phyloP scores from a whole-genome alignment of 1,284 basidiomycete genomes.

The Fomitopsis palustris region DNA sequence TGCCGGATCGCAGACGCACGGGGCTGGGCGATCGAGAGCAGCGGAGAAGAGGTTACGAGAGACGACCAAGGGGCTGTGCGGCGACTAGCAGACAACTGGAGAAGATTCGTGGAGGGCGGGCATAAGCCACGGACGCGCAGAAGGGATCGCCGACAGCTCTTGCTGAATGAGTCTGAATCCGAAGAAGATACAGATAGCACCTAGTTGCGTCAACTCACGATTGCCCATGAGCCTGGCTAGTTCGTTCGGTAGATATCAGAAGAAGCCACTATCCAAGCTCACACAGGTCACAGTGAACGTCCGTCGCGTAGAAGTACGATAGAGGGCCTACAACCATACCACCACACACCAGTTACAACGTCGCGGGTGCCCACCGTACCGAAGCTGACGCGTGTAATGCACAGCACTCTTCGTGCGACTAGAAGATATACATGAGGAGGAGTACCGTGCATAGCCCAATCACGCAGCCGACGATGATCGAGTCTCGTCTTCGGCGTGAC shows the following conservation, averaged over 20 bases:
- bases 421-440: conserved; percentile 71
- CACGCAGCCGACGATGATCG: conserved; percentile 84
- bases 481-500: conserved; percentile 84
- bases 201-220: background rate
- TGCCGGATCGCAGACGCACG: conserved; percentile 56
- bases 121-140: conserved; percentile 26
- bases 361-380: background rate
- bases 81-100: conserved; percentile 66
- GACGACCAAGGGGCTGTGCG: conserved; percentile 53
- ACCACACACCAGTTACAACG: background rate
- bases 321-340: background rate
- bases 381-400: background rate
- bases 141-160: background rate
- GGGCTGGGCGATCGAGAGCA: conserved; percentile 62
- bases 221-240: too few relatives aligned
- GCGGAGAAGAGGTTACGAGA: conserved; percentile 51
- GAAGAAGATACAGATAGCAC: background rate
- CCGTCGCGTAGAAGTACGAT: background rate
- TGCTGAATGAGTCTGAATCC: background rate
- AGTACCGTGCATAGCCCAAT: conserved; percentile 83
- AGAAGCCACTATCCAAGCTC: background rate
- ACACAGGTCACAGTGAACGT: background rate
- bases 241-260: too few relatives aligned
- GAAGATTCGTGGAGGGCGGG: conserved; percentile 45
- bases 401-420: background rate